phyloP scores from a whole-genome alignment of 2,329 filamentous ascomycete genomes.

The Aspergillus caelatus region DNA sequence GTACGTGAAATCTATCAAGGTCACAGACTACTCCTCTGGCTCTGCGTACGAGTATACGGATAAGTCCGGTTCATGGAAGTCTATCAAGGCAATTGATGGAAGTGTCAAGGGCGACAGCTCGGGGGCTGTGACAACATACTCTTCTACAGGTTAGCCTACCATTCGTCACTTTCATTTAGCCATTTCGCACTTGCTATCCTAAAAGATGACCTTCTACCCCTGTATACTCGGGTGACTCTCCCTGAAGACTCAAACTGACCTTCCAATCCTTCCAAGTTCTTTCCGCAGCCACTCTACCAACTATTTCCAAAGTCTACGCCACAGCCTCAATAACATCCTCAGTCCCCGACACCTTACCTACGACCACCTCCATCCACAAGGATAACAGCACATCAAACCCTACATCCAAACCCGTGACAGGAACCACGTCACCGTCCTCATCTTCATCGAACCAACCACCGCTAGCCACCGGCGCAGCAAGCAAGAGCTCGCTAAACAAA shows the following conservation, averaged over 20 bases:
- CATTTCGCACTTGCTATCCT: too few relatives aligned
- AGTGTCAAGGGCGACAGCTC: conserved; percentile 65
- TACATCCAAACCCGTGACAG: background rate
- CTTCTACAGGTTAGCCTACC: conserved; percentile 63
- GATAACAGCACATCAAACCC: background rate
- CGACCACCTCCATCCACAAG: background rate
- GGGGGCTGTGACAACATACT: conserved; percentile 40
- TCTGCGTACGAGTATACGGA: conserved; percentile 81
- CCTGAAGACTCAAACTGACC: background rate
- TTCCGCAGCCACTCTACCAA: background rate
- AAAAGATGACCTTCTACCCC: background rate
- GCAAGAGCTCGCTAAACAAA: background rate
- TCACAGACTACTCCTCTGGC: conserved; percentile 93
- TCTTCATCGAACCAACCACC: background rate
- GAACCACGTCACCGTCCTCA: background rate
- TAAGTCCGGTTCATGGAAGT: conserved; percentile 74
- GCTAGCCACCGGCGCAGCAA: background rate
- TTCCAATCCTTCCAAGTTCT: background rate
- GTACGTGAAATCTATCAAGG: conserved; percentile 73
- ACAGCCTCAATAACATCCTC: background rate
- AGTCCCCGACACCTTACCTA: background rate
- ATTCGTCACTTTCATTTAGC: conserved; percentile 52
- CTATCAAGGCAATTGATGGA: conserved; percentile 80
- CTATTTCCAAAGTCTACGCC: background rate
- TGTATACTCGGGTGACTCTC: too few relatives aligned